Evolutionary conservation across 345 rosid genomes (phyloP).

Genomic region (Eucalyptus brandiana): DNA sequence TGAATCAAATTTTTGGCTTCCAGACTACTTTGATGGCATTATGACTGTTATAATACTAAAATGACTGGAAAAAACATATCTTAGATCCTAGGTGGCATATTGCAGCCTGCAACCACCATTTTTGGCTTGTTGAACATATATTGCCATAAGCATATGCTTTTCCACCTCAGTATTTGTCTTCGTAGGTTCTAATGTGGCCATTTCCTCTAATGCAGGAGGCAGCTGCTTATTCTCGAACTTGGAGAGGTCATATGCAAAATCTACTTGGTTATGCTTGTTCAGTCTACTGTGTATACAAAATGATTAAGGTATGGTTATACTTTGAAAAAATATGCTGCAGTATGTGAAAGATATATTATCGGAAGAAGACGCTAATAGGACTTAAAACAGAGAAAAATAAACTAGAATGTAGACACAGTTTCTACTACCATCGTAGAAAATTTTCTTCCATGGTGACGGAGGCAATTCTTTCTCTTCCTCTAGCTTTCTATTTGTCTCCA

Average conservation of each 20-base stretch:
- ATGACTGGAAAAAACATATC: not conserved
- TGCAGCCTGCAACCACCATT: not conserved
- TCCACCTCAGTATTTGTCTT: not conserved
- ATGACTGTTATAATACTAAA: not conserved
- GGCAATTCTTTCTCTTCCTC: not conserved
- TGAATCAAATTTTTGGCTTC: not conserved
- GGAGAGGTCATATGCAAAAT: constrained; percentile 97
- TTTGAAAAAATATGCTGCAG: not conserved
- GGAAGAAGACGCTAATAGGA: not conserved
- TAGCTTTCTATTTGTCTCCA: not conserved
- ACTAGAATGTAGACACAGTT: not conserved
- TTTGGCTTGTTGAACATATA: not conserved
- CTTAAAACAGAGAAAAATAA: not conserved
- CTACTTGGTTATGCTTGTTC: constrained; percentile 96
- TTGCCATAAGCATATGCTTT: not conserved
- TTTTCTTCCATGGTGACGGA: not conserved
- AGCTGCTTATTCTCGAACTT: constrained; percentile 89
- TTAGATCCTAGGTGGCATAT: not conserved
- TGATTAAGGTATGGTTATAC: constrained; percentile 65
- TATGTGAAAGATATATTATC: not conserved
- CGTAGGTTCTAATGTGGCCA: not conserved
- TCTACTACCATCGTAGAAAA: not conserved
- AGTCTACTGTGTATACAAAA: constrained; percentile 88
- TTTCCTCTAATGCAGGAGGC: constrained; percentile 48
- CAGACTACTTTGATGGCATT: not conserved